Base-by-base conservation (phyloP, 2,329 filamentous ascomycete species). In the Xylaria sp. region DNA sequence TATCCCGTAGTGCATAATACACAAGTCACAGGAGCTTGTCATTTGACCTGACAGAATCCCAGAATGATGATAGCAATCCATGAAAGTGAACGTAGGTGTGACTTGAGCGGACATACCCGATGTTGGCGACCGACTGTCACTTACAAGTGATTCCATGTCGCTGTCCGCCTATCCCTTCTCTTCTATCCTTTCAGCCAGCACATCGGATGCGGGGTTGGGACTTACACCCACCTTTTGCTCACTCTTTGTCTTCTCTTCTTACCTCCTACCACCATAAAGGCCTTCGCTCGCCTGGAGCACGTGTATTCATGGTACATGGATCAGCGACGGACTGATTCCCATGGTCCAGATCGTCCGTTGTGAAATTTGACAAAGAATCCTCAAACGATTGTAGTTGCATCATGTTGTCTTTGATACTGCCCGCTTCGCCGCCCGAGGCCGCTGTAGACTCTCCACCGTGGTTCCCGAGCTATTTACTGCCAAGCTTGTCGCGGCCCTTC, bases 381-480 rank as follows among this genome's bases (percentile, higher is more conserved):
- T 51, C 9, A 4, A 31, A 12, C 31, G 7, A 37, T n/a, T 25
- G 17, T 37, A 51, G 15, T 31, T 31, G 28, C 28, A 38, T n/a
- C 6, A 73, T 73, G 71, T 62, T 72, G 64, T 72, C 70, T 2
- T 65, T 72, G 62, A 31, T 31, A 31, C 28, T 9, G 52, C 3
- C 59, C 49, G 15, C 61, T 3, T 56, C 49, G 17, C 61, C 56
- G 17, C 35, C 37, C 25, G 45, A 58, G 19, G 21, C 54, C 33
- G 59, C 67, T 40, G 40, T 62, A 46, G 31, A 57, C 25, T 64
- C 67, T 25, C 63, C 68, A 59, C 81, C 79, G 25, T 74, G 77
- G 28, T 86, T 86, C 68, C 79, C 84, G 11, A 77, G 72, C 64
- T 87, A 82, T 70, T 76, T 87, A 25, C 78, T 87, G 21, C 83